Conservation (phyloP, 495 filamentous ascomycete species). For the Aspergillus coremiiformis region DNA sequence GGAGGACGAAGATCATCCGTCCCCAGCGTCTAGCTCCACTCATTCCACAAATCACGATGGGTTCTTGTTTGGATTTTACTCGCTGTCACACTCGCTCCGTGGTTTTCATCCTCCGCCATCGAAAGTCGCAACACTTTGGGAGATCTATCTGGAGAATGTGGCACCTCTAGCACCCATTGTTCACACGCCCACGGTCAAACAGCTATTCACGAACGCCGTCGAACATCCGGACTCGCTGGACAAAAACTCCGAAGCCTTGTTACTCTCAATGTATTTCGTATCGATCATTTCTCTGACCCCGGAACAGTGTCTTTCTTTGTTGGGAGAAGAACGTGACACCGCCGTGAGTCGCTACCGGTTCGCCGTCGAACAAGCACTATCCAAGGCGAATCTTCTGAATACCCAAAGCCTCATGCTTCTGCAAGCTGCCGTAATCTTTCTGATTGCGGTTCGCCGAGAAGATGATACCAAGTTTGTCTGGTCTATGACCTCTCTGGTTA, state of each 20-base stretch:
- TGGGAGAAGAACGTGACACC: slow-evolving; percentile 32
- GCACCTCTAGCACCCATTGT: slow-evolving; percentile 64
- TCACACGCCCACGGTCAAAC: slow-evolving; percentile 53
- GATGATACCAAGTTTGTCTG: slow-evolving; percentile 62
- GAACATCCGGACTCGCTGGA: slow-evolving; percentile 49
- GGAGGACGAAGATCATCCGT: slow-evolving; percentile 58
- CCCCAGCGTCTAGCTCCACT: slow-evolving; percentile 43
- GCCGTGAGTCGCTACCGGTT: slow-evolving; percentile 66
- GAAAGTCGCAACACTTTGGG: slow-evolving; percentile 61
- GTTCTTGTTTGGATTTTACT: slow-evolving; percentile 64
- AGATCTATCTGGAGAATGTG: slow-evolving; percentile 61
- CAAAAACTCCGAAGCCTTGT: slow-evolving; percentile 58
- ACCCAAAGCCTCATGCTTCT: slow-evolving; percentile 67
- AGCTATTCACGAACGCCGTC: slow-evolving; percentile 36
- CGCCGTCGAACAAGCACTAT: slow-evolving; percentile 69
- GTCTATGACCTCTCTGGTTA: slow-evolving; percentile 60
- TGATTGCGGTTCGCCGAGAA: slow-evolving; percentile 55
- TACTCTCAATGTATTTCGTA: slow-evolving; percentile 75
- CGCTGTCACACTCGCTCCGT: slow-evolving; percentile 42
- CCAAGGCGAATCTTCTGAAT: slow-evolving; percentile 65
- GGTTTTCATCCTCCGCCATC: slow-evolving; percentile 48
- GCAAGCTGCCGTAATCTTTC: slow-evolving; percentile 71
- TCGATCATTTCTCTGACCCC: slow-evolving; percentile 60
- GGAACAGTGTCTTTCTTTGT: slow-evolving; percentile 27
- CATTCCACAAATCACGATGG: slow-evolving; percentile 54